Base-by-base conservation (phyloP, 2,329 filamentous ascomycete species). In the Diaporthe sp. region DNA sequence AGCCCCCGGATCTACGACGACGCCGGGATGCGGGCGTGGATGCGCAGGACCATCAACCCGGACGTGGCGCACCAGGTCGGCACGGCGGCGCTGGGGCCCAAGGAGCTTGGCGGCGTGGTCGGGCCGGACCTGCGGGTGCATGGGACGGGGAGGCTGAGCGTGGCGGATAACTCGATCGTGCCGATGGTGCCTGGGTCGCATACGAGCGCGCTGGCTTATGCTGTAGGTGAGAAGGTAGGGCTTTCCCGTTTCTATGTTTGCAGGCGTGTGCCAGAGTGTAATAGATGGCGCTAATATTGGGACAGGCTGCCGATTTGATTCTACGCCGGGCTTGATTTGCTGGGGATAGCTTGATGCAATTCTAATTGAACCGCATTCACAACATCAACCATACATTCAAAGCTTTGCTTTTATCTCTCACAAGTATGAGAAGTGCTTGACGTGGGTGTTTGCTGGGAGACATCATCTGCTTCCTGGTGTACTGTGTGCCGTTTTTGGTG, bases 141-240 rank as follows among this genome's bases (percentile, higher is more conserved):
- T 51, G 74, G 74, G n/a, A 67, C 61, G 13, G 15, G 55, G 3
- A 37, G 39, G 28, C 31, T 75, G 22, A 75, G 74, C 39, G 60
- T 75, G 58, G 74, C 74, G 17, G 74, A 73, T 17, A 73, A 67
- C 70, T 75, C 74, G 37, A 60, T 75, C 39, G 65, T 75, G 46
- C 57, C 71, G 10, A 60, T 75, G 44, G 65, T 75, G 13, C 74
- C 74, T 34, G 74, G 70, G 9, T 55, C 74, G 12, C 71, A 75
- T 62, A 75, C 57, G 7, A 73, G 74, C 17, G 60, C 68, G 2
- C 55, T 61, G 19, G 74, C 68, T 3, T 75, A 75, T 44, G 74
- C 74, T 34, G 62, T 75, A 10, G 74, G 57, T 2, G 74, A 75
- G 12, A 73, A 75, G 70, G 74, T 73, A 68, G 15, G 44, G 28